Conservation (phyloP, 2,329 filamentous ascomycete species). For the Camptophora hylomeconis region DNA sequence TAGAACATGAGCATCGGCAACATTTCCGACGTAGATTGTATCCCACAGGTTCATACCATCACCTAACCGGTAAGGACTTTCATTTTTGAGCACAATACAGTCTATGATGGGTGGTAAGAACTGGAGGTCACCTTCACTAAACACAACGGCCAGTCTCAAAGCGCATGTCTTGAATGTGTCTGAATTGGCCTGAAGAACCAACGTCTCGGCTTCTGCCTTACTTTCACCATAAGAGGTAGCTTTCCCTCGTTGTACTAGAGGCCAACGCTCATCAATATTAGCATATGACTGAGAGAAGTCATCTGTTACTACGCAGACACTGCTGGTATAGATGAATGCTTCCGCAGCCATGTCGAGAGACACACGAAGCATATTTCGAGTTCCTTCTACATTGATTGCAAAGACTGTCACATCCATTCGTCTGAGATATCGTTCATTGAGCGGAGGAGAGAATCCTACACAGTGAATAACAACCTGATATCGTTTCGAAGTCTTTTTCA, state of each 20-base stretch:
- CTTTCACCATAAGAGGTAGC: conserved; percentile 32
- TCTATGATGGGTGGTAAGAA: conserved; percentile 30
- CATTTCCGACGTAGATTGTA: conserved; percentile 29
- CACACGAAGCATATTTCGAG: conserved; percentile 38
- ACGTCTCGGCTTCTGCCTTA: conserved; percentile 28
- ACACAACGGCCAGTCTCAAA: conserved; percentile 31
- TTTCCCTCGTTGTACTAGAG: conserved; percentile 18
- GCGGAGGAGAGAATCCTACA: conserved; percentile 33
- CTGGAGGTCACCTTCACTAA: conserved; percentile 30
- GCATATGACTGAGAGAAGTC: conserved; percentile 26
- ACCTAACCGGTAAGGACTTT: conserved; percentile 30
- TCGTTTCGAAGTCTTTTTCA: conserved; percentile 30
- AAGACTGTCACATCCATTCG: conserved; percentile 29
- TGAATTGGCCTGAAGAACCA: conserved; percentile 27
- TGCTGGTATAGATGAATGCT: conserved; percentile 44
- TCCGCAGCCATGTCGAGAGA: conserved; percentile 31
- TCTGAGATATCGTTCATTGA: conserved; percentile 25
- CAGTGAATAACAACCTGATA: conserved; percentile 42
- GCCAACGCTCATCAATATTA: conserved; percentile 29
- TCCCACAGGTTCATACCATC: conserved; percentile 29
- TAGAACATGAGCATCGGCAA: conserved; percentile 33
- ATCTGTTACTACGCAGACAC: conserved; percentile 41
- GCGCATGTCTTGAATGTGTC: conserved; percentile 24
- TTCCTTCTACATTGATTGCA: conserved; percentile 42
- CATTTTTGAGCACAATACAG: conserved; percentile 27